These are phyloP conservation scores for Chamaecyparis obtusa DNA, from an alignment of 75 land plant species.

Conservation along the genomic window DNA sequence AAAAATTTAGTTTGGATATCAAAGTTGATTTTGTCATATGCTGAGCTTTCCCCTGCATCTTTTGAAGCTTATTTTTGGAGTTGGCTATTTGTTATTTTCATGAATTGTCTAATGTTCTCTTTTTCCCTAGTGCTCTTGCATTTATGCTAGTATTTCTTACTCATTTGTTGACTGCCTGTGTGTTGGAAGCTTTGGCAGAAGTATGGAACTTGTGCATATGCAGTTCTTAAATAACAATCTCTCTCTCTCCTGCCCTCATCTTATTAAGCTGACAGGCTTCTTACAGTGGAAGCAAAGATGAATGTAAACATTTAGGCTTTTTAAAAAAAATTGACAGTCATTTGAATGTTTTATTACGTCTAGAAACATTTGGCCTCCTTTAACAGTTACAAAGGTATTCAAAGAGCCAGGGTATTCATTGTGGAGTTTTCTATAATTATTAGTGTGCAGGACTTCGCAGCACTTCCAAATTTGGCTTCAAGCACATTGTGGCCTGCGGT, in stretches of 20 bases:
- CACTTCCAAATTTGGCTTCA: no score
- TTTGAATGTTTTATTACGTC: no score
- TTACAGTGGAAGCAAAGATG: no score
- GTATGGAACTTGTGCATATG: background rate
- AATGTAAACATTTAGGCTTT: no score
- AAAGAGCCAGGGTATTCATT: no score
- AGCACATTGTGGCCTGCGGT: no score
- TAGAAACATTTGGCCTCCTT: no score
- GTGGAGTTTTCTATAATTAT: no score
- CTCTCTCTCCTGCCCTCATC: background rate
- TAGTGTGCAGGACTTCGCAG: no score
- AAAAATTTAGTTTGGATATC: background rate
- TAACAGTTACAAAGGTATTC: no score
- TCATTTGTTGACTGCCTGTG: background rate
- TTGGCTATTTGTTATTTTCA: background rate
- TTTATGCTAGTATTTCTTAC: background rate
- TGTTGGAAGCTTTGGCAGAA: background rate
- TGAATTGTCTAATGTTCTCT: background rate
- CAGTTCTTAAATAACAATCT: background rate
- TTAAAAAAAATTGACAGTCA: no score
- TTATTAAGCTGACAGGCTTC: no score
- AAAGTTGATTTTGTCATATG: background rate
- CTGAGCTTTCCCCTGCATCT: background rate
- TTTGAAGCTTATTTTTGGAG: background rate
- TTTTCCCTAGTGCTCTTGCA: background rate